Evolutionary conservation across 805 yeast genomes (phyloP).

Genomic region (Candida palmyrensis): DNA sequence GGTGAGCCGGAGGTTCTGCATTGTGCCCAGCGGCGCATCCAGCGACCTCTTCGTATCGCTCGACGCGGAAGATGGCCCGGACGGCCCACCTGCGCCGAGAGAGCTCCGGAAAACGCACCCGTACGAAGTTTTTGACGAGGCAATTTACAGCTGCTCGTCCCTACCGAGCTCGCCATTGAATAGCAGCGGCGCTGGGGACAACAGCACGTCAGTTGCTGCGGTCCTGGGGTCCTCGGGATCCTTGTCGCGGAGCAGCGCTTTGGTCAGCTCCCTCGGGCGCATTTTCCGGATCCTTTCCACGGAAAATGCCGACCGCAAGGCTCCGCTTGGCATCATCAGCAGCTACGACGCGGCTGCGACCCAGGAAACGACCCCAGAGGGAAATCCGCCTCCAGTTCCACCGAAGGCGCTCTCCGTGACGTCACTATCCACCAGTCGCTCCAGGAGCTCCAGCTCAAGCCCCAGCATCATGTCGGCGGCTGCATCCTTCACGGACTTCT

Average conservation of each 20-base stretch:
- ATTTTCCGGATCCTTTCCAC: constrained; percentile 32
- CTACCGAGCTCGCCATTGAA: constrained; percentile 10
- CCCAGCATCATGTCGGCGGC: constrained; percentile 36
- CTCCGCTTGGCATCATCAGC: background rate
- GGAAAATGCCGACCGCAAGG: constrained; percentile 18
- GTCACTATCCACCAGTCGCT: constrained; percentile 29
- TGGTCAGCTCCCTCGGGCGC: constrained; percentile 29
- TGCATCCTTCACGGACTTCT: constrained; percentile 30
- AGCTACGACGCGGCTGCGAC: background rate
- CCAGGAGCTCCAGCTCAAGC: constrained; percentile 30
- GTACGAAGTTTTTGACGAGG: constrained; percentile 63
- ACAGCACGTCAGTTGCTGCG: background rate
- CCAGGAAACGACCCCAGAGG: too few species aligned
- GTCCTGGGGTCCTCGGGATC: too few species aligned
- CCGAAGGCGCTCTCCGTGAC: constrained; percentile 26
- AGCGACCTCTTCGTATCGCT: constrained; percentile 3
- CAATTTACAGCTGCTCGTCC: constrained; percentile 42
- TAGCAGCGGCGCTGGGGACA: background rate
- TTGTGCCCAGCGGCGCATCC: constrained; percentile 29
- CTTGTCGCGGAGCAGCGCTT: constrained; percentile 12
- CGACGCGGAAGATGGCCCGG: constrained; percentile 13
- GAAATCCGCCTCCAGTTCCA: too few species aligned
- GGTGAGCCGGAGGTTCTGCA: constrained; percentile 46
- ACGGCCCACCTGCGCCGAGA: too few species aligned
- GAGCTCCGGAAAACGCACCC: constrained; percentile 49